Percentiles rank a stretch among this genome's conserved stretches.
Conservation (phyloP, 345 rosid species). For the Salix viminalis region DNA sequence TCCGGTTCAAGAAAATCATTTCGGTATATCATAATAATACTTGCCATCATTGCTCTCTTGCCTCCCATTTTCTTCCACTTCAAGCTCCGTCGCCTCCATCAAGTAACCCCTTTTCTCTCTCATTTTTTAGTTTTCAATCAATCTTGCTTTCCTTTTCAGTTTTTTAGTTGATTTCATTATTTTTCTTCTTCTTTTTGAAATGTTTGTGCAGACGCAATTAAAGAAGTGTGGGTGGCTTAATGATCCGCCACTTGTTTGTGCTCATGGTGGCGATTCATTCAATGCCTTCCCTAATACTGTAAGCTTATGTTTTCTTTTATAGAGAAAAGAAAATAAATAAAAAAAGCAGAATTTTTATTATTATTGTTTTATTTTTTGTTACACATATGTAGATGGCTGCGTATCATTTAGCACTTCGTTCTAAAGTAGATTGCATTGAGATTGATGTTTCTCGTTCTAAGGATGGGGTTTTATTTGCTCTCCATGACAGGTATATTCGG, state of each 20-base stretch:
- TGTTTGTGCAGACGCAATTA: constrained; percentile 38
- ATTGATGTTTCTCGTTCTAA: constrained; percentile 88
- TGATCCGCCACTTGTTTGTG: constrained; percentile 88
- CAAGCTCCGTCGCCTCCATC: constrained; percentile 66
- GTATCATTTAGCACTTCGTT: constrained; percentile 55
- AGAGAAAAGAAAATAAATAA: too few species aligned
- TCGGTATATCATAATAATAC: constrained; percentile 47
- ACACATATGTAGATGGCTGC: constrained; percentile 59
- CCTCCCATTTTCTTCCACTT: constrained; percentile 90
- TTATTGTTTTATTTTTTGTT: not conserved
- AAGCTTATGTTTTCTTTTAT: constrained; percentile 8
- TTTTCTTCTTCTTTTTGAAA: not conserved
- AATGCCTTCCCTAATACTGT: constrained; percentile 85
- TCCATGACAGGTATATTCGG: constrained; percentile 70
- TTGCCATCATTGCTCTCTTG: constrained; percentile 56
- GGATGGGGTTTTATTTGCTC: constrained; percentile 85
- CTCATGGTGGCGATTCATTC: constrained; percentile 94
- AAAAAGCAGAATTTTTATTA: too few species aligned
- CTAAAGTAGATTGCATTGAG: constrained; percentile 89
- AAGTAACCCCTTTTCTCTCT: constrained; percentile 27
- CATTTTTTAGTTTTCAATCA: not conserved
- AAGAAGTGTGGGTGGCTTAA: constrained; percentile 73
- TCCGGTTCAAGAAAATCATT: constrained; percentile 33
- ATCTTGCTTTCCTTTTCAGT: not conserved
- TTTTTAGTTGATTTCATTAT: not conserved